Evolutionary conservation across 306 rosid genomes (phyloP).

Genomic region (Pyrus betulifolia): DNA sequence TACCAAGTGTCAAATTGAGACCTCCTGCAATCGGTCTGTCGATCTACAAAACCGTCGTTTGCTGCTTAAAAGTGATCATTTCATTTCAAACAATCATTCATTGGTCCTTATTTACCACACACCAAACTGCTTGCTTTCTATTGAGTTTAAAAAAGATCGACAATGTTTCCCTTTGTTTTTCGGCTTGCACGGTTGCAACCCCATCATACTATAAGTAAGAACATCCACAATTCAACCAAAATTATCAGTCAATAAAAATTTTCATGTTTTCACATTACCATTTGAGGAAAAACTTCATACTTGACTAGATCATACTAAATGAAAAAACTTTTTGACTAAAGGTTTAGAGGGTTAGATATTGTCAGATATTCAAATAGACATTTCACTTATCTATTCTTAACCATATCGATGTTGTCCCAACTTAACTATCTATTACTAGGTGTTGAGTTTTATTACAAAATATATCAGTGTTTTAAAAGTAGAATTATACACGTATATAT

Average conservation of each 20-base stretch:
- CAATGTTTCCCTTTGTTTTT: neutral
- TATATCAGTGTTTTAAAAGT: fast-evolving
- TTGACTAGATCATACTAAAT: too few species aligned
- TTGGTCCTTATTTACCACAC: neutral
- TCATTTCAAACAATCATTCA: neutral
- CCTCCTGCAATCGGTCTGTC: neutral
- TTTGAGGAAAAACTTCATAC: too few species aligned
- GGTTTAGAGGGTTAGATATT: too few species aligned
- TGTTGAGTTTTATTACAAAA: too few species aligned
- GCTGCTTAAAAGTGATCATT: neutral
- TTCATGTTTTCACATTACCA: neutral
- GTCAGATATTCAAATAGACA: neutral
- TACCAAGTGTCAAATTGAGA: too few species aligned
- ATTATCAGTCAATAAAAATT: too few species aligned
- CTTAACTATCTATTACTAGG: too few species aligned
- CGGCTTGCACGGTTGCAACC: neutral
- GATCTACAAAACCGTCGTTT: neutral
- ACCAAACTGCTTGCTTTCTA: neutral
- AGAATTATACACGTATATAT: too few species aligned
- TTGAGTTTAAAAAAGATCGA: neutral
- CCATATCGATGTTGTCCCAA: too few species aligned
- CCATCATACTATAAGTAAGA: neutral
- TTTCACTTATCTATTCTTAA: too few species aligned
- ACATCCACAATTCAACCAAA: neutral
- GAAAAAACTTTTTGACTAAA: too few species aligned